Evolutionary conservation across 371 early-diverging fungal species (phyloP).

Genomic region (Mucor mucedo): DNA sequence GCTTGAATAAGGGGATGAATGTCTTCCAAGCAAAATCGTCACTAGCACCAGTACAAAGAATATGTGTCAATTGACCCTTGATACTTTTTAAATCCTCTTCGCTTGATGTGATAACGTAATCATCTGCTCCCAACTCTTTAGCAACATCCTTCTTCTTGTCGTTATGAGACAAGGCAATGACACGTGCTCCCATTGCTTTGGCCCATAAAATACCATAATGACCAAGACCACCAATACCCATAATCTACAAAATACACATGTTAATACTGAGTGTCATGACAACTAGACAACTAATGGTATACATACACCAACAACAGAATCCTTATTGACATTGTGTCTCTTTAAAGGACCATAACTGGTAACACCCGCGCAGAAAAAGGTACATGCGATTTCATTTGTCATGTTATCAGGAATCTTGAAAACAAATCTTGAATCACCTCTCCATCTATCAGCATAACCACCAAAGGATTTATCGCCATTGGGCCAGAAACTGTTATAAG

Average conservation of each 20-base stretch:
- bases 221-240: constrained; percentile 69
- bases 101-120: constrained; percentile 39
- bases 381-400: constrained; percentile 51
- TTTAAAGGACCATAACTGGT: constrained; percentile 70
- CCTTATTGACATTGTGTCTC: constrained; percentile 52
- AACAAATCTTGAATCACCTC: constrained; percentile 52
- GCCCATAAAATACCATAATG: constrained; percentile 67
- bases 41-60: constrained; percentile 49
- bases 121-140: constrained; percentile 38
- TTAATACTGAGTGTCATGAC: background rate
- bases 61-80: constrained; percentile 42
- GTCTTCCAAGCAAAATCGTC: constrained; percentile 39
- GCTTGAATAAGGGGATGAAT: constrained; percentile 34
- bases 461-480: constrained; percentile 62
- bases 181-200: constrained; percentile 68
- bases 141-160: constrained; percentile 46
- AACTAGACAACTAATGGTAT: background rate
- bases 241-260: background rate
- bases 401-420: constrained; percentile 65
- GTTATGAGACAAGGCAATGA: constrained; percentile 43
- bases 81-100: constrained; percentile 56
- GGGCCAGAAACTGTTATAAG: constrained; percentile 59
- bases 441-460: constrained; percentile 65
- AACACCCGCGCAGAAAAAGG: constrained; percentile 58
- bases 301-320: constrained; percentile 58